Evolutionary conservation across 108 stramenopile species (phyloP).

Genomic region (Hondaea fermentalgiana): DNA sequence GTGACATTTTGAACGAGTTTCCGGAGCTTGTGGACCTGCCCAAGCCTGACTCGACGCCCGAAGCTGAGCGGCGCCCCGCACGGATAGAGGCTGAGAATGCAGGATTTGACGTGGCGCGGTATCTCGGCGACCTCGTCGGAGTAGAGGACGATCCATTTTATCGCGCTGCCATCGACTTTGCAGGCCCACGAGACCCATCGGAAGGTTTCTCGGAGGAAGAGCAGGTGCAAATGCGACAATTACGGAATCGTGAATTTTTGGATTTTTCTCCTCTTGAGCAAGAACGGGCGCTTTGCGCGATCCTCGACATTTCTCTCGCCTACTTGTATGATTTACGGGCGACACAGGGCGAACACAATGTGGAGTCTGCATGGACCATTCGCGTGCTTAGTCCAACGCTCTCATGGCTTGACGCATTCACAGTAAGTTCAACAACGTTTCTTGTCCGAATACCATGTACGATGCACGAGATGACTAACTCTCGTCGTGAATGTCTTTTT

Average conservation of each 20-base stretch:
- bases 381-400: conserved; percentile 3
- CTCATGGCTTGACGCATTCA: conserved; percentile 19
- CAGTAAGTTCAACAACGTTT: background rate
- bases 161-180: background rate
- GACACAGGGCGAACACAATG: conserved; percentile 25
- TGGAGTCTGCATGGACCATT: conserved; percentile 27
- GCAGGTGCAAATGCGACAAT: background rate
- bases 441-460: background rate
- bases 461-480: background rate
- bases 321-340: conserved; percentile 15
- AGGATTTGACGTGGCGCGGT: conserved; percentile 11
- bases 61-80: background rate
- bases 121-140: background rate
- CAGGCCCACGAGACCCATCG: background rate
- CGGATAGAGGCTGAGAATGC: background rate
- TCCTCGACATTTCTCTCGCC: background rate
- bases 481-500: background rate
- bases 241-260: background rate
- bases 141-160: background rate
- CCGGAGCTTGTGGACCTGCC: conserved; percentile 11
- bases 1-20: background rate
- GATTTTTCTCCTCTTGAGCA: background rate
- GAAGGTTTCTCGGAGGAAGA: background rate
- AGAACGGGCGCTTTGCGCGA: background rate
- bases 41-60: background rate